Evolutionary conservation across 2,329 filamentous ascomycete genomes (phyloP).

Genomic region (Calonectria leucothoes): DNA sequence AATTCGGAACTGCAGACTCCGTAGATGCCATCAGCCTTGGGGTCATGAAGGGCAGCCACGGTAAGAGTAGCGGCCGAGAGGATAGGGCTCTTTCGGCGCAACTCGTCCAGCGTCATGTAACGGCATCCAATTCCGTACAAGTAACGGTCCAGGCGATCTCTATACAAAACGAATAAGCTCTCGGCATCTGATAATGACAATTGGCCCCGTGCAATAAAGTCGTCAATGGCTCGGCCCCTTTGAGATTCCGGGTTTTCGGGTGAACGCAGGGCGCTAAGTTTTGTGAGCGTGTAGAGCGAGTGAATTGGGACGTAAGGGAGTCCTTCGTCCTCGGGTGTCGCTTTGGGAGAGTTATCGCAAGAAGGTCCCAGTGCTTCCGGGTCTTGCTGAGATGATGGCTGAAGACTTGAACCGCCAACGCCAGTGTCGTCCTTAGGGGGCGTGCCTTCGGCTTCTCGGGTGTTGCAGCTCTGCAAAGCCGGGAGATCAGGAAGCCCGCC

Average conservation of each 20-base stretch:
- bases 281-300: slow-evolving; percentile 52
- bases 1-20: slow-evolving; percentile 68
- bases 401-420: slow-evolving; percentile 8
- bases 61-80: slow-evolving; percentile 68
- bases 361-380: slow-evolving; percentile 36
- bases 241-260: slow-evolving; percentile 44
- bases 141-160: slow-evolving; percentile 62
- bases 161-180: slow-evolving; percentile 62
- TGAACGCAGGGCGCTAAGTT: slow-evolving; percentile 50
- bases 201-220: slow-evolving; percentile 53
- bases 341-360: slow-evolving; percentile 44
- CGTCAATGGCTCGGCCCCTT: slow-evolving; percentile 39
- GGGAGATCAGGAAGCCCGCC: slow-evolving; percentile 39
- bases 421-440: slow-evolving; percentile 35
- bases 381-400: slow-evolving; percentile 30
- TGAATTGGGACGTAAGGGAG: slow-evolving; percentile 53
- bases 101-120: slow-evolving; percentile 60
- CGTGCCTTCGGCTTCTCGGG: slow-evolving; percentile 35
- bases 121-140: slow-evolving; percentile 65
- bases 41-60: slow-evolving; percentile 69
- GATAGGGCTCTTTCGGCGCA: slow-evolving; percentile 66
- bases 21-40: slow-evolving; percentile 63
- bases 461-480: slow-evolving; percentile 34
- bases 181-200: slow-evolving; percentile 61
- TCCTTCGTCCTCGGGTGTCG: slow-evolving; percentile 47